Evolutionary conservation across 2,329 filamentous ascomycete species (phyloP).

Genomic region (Fusarium oligoseptatum): DNA sequence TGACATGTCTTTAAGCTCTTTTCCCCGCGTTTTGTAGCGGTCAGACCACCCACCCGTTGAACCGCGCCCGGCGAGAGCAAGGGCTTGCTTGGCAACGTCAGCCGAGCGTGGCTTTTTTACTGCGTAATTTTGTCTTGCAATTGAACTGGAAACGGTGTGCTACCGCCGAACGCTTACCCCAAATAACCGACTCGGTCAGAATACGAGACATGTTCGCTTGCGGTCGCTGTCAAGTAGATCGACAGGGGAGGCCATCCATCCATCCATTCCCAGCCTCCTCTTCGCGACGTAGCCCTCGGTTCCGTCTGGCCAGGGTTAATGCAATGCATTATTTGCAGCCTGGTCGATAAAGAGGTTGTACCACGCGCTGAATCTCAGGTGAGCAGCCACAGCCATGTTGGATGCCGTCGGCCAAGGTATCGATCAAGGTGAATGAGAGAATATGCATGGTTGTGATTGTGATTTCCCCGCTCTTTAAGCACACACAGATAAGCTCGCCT

Average conservation of each 20-base stretch:
- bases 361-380: neutral
- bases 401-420: neutral
- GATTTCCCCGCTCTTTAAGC: neutral
- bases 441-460: neutral
- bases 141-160: too few relatives aligned
- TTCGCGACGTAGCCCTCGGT: neutral
- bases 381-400: neutral
- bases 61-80: neutral
- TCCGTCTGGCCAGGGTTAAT: neutral
- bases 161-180: too few relatives aligned
- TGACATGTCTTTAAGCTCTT: neutral
- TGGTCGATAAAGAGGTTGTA: neutral
- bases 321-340: neutral
- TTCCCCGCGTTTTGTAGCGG: neutral
- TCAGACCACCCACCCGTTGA: neutral
- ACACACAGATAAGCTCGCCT: neutral
- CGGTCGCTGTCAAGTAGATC: neutral
- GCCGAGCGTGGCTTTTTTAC: neutral
- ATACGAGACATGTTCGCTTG: neutral
- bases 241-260: neutral
- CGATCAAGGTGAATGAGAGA: neutral
- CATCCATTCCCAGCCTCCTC: neutral
- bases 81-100: conserved; percentile 3
- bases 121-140: neutral
- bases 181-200: neutral